Evolutionary conservation across 2,329 filamentous ascomycete species (phyloP), one percentile per base, ranked within the genome.

Genomic region (Calonectria pauciramosa): DNA sequence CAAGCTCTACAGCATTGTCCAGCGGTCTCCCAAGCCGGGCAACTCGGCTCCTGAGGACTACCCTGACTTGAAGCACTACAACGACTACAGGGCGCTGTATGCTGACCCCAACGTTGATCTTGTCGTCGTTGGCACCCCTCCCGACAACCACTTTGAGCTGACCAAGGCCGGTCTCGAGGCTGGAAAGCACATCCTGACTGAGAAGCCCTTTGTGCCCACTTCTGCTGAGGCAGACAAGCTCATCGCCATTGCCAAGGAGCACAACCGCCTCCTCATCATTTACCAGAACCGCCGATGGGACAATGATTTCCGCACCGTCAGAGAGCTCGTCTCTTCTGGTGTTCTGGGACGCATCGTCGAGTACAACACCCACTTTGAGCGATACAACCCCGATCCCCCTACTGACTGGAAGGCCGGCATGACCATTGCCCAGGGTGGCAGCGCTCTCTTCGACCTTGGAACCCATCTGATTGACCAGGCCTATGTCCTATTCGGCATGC

Each of bases 121-220:
- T 23, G 90, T 96, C 38, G 88, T 95, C 78, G 86, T 97, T 75
- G 92, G 92, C 68, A 95, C 93, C 0, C 91, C 93, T 0, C 94
- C 94, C 0, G 89, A 93, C 75, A 93, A 91, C 14, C 95, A 96
- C 86, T 94, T 92, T 82, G 83, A 87, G 20, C 87, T 96, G 79
- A 88, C 91, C 44, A 92, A 92, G 83, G 84, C 90, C 67, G 92
- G 93, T 0, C 88, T 96, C 63, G 88, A 93, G 82, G 87, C 90
- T 13, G 93, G 93, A 79, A 96, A 96, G 87, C 93, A 96, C 83
- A 93, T 96, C 32, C 88, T 96, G 68, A 93, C 94, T 64, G 95
- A 96, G 87, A 96, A 96, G 87, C 95, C 95, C 3, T 96, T 96
- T 83, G 94, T 95, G 16, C 93, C 94, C 26, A 94, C 92, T 1